Evolutionary conservation across 1,139 yeast genomes (phyloP), one percentile per base, ranked within the genome.

Genomic region (Pichia kudriavzevii): DNA sequence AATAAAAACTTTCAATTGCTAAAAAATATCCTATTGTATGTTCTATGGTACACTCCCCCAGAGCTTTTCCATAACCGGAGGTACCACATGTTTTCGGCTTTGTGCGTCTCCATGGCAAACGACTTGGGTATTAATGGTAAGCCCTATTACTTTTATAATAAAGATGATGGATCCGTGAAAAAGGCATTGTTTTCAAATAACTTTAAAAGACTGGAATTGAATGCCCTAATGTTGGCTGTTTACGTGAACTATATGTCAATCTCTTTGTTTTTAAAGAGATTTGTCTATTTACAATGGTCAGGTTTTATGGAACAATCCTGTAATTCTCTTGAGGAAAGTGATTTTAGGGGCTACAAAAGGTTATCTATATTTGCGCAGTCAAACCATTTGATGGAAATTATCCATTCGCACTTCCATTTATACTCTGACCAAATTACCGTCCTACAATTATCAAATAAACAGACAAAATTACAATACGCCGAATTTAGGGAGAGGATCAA

Each of bases 11-110:
- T 77, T 17, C 91, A 83, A 52, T 59, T 84, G 34, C 60, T 84
- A 28, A 77, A 80, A 52, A 62, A 79, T 14, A 58, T 82, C 31
- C 50, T 82, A 20, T 50, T 83, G 3, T 59, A 82, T 35, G 70
- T 81, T 26, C 57, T 79, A 23, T 87, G 95, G 94, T 84, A 84
- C 54, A 83, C 81, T 46, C 74, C 84, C 6, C 85, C 94, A 0
- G 95, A 84, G 56, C 63, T 83, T 46, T 81, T 82, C 44, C 81
- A 77, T 45, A 82, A 81, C 48, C 72, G 93, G 41, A 71, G 94
- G 35, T 78, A 79, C 45, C 93, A 83, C 53, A 60, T 84, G 38
- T 66, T 83, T 45, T 74, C 78, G 38, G 66, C 74, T 8, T 60
- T 83, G 20, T 73, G 87, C 33, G 75, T 79, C n/a, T 67, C 79